A percentile compares a stretch with the other conserved stretches of the same genome.
Evolutionary conservation across 1,139 yeast genomes (phyloP).

Genomic region (Scheffersomyces illinoinensis): DNA sequence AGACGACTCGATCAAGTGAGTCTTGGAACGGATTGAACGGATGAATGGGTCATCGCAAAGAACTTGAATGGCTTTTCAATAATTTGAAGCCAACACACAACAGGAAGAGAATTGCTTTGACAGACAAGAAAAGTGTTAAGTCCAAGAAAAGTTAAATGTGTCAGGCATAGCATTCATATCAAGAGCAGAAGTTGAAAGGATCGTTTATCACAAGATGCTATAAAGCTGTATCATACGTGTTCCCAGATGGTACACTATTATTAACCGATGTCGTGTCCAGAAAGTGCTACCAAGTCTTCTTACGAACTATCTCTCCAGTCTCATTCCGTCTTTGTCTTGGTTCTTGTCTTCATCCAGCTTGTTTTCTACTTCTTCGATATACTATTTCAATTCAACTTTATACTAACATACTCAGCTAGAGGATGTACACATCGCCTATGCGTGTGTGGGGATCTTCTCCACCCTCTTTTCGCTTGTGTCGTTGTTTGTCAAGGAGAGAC

Average conservation of each 20-base stretch:
- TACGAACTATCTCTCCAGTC: neutral
- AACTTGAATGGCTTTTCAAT: neutral
- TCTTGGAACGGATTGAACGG: neutral
- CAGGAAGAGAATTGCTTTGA: no score
- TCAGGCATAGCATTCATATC: neutral
- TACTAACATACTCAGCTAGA: slow-evolving; percentile 32
- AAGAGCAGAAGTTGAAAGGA: neutral
- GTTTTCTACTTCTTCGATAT: no score
- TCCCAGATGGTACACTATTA: neutral
- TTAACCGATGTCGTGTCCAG: neutral
- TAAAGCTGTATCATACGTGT: neutral
- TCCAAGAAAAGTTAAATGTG: neutral
- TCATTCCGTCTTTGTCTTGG: neutral
- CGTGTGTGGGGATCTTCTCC: slow-evolving; percentile 88
- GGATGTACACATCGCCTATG: slow-evolving; percentile 83
- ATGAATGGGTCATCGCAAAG: neutral
- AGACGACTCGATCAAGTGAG: neutral
- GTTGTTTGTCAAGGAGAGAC: slow-evolving; percentile 81
- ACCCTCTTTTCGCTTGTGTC: slow-evolving; percentile 87
- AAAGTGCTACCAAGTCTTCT: neutral
- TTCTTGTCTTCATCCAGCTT: neutral
- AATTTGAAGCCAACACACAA: no score
- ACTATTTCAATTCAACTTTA: no score
- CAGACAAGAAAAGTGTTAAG: neutral
- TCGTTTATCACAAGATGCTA: neutral